Conservation (phyloP, 495 filamentous ascomycete genomes). For the Xylaria curta region DNA sequence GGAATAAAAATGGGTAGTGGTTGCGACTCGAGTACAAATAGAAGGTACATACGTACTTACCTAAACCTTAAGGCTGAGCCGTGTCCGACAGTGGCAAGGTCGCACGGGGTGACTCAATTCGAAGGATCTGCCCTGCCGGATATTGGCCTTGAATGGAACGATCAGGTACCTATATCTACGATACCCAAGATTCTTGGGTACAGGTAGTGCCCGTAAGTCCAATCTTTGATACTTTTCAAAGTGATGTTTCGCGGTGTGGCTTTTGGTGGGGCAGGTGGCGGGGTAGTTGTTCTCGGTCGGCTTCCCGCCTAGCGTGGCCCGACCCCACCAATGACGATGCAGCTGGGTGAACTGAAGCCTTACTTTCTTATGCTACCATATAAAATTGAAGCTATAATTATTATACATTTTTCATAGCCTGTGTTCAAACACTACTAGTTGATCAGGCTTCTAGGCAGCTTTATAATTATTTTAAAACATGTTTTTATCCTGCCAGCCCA, state of each 20-base stretch:
- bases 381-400: no score
- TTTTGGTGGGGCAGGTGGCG: constrained; percentile 25
- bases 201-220: neutral
- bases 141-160: neutral
- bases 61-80: neutral
- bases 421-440: no score
- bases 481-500: no score
- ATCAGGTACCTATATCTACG: neutral
- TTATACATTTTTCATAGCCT: no score
- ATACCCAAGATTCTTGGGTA: neutral
- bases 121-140: neutral
- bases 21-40: neutral
- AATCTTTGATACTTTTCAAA: neutral
- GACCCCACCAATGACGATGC: constrained; percentile 38
- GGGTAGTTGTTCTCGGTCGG: constrained; percentile 22
- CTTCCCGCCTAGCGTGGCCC: neutral
- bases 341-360: neutral
- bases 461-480: no score
- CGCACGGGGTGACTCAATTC: neutral
- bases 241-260: constrained; percentile 29
- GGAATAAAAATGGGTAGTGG: neutral
- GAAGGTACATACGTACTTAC: neutral
- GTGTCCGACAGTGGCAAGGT: neutral
- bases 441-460: no score
- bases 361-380: no score